phyloP scores from a whole-genome alignment of 192 early-diverging fungal species.

The Umbelopsis vinacea region DNA sequence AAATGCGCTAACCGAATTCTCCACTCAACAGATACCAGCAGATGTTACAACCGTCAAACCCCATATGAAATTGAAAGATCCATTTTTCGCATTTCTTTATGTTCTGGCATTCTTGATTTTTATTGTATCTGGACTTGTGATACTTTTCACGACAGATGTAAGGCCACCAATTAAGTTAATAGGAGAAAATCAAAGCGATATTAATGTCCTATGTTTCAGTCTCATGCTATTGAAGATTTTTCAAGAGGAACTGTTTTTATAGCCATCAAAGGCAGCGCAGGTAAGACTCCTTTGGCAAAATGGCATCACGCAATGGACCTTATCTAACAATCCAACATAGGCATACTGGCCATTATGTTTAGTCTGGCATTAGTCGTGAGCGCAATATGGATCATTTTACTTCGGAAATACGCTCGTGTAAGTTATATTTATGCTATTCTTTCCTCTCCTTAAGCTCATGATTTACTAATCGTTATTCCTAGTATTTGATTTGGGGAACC shows the following conservation, averaged over 20 bases:
- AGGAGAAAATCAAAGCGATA: neutral
- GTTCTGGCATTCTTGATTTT: constrained; percentile 37
- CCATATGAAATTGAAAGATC: constrained; percentile 55
- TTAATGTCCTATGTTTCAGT: constrained; percentile 4
- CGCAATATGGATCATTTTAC: constrained; percentile 40
- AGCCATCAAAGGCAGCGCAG: constrained; percentile 52
- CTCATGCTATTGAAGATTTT: constrained; percentile 33
- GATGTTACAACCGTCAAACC: constrained; percentile 48
- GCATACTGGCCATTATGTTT: constrained; percentile 42
- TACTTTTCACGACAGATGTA: constrained; percentile 59
- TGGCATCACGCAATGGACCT: neutral
- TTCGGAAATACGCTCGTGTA: constrained; percentile 46
- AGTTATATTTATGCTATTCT: neutral
- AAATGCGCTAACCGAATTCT: neutral
- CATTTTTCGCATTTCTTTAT: constrained; percentile 51
- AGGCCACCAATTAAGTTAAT: constrained; percentile 3
- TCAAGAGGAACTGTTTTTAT: constrained; percentile 41
- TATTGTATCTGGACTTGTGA: constrained; percentile 45
- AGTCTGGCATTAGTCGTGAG: constrained; percentile 31
- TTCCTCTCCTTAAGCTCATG: no score
- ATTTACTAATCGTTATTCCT: neutral
- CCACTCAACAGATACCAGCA: constrained; percentile 32
- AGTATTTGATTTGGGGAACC: constrained; percentile 56
- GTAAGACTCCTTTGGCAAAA: constrained; percentile 25
- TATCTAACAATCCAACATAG: constrained; percentile 16